Conservation (phyloP, 2,329 filamentous ascomycete species). For the Chrysoporthe cubensis region DNA sequence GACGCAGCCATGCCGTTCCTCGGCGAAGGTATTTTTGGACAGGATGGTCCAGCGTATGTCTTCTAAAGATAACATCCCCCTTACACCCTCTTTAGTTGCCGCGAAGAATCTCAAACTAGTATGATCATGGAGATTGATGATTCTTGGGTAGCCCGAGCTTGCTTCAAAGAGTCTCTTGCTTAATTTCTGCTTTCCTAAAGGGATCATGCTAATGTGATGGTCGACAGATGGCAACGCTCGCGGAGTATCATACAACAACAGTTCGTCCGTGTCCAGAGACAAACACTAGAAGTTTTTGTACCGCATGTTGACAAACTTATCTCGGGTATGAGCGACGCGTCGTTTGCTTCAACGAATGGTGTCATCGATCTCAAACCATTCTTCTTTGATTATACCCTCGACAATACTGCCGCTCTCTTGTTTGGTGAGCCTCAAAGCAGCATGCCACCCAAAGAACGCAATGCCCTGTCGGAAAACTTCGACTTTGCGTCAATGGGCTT, state of each 20-base stretch:
- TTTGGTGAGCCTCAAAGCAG: conserved; percentile 34
- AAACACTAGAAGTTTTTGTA: conserved; percentile 3
- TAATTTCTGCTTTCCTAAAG: not conserved
- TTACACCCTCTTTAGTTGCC: not conserved
- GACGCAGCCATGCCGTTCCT: conserved; percentile 35
- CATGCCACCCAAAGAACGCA: conserved; percentile 24
- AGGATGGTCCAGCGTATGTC: conserved; percentile 35
- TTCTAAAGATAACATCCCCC: not conserved
- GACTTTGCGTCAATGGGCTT: conserved; percentile 29
- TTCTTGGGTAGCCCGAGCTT: too few species aligned
- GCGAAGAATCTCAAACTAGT: not conserved
- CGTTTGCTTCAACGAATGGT: not conserved
- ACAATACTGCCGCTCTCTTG: conserved; percentile 32
- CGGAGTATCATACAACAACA: conserved; percentile 36
- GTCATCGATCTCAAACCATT: conserved; percentile 33
- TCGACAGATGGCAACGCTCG: conserved; percentile 37
- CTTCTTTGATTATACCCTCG: conserved; percentile 34
- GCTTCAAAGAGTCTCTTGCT: too few species aligned
- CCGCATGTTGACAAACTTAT: conserved; percentile 17
- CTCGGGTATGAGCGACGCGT: conserved; percentile 1
- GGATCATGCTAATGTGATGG: not conserved
- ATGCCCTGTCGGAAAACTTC: conserved; percentile 32
- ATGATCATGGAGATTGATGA: too few species aligned
- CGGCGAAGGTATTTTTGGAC: conserved; percentile 41
- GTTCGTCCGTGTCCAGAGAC: conserved; percentile 32